Base-by-base conservation (phyloP, 176 grass and related monocot genomes). In the Zoysia japonica region DNA sequence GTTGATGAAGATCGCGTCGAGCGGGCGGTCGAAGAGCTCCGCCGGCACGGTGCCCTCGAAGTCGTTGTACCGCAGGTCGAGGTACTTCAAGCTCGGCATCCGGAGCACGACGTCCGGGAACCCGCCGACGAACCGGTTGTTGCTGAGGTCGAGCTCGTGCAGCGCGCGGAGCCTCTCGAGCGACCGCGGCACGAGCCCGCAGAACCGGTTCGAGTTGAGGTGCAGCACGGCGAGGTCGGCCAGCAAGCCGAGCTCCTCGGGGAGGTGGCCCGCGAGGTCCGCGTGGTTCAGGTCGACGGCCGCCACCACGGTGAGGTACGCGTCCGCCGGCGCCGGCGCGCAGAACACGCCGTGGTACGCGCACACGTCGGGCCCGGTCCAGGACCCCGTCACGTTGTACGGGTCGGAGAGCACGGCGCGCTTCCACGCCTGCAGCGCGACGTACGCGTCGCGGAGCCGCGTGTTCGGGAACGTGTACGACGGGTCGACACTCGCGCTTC, bases 131-230 rank as follows among this genome's bases (percentile, higher is more conserved):
- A 98, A 67, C 68, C 92, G 91, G 89, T 94, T 98, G 92, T 98
- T 98, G 92, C 95, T 98, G 80, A 98, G 70, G 78, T 98, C 95
- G 78, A 98, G 86, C 86, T 98, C 95, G 56, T 89, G 51, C 67
- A 98, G 92, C 17, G 51, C 35, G 61, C 0, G 2, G 5, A 96
- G 20, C 0, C 1, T 5, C 1, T 79, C 43, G 4, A 96, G 72
- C 0, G 87, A 86, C 0, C 47, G 9, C 0, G 95, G 92, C 2
- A 93, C 86, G 20, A 85, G 67, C 62, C 95, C 95, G 83, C 95
- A 98, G 87, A 94, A 85, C 61, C 95, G 95, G 87, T 98, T 98
- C 39, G 95, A 98, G 92, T 98, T 94, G 85, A 87, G 74, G 65
- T 94, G 95, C 48, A 98, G 55, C 17, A 98, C 74, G 38, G 92